Evolutionary conservation across 148 eudicot genomes (phyloP).

Genomic region (Rhododendron ovatum): DNA sequence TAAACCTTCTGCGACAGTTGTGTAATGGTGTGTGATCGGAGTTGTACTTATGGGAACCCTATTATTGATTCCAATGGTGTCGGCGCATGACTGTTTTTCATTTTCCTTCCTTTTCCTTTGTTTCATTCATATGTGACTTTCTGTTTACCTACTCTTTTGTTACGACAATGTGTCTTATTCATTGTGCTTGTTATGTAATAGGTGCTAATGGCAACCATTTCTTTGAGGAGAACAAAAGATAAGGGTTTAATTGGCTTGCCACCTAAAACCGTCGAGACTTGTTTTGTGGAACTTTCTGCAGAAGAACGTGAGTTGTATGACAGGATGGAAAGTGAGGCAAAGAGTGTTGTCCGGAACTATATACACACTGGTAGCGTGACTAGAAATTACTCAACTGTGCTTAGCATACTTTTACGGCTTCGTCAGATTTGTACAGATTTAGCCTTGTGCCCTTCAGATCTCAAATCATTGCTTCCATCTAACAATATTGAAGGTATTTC

Average conservation of each 20-base stretch:
- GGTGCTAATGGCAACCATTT: slow-evolving; percentile 81
- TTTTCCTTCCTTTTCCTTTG: background rate
- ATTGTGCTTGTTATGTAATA: slow-evolving; percentile 11
- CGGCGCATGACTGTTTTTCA: background rate
- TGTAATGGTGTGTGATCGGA: background rate
- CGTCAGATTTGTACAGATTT: slow-evolving; percentile 86
- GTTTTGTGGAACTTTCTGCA: slow-evolving; percentile 59
- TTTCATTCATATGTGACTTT: background rate
- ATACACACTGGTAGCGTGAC: slow-evolving; percentile 46
- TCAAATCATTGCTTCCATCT: slow-evolving; percentile 56
- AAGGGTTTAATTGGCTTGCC: slow-evolving; percentile 63
- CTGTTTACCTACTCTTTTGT: background rate
- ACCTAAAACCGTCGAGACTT: slow-evolving; percentile 55
- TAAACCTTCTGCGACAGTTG: background rate
- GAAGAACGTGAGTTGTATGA: slow-evolving; percentile 89
- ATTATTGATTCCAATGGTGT: background rate
- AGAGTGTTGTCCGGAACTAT: slow-evolving; percentile 52
- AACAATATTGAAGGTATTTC: slow-evolving; percentile 64
- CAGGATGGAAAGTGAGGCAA: slow-evolving; percentile 83
- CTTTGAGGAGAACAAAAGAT: slow-evolving; percentile 91
- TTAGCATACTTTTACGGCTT: slow-evolving; percentile 75
- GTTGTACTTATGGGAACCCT: background rate
- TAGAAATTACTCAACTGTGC: slow-evolving; percentile 64
- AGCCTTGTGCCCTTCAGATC: slow-evolving; percentile 79
- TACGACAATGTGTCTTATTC: background rate